These are phyloP conservation scores for Globisporangium polare DNA, from an alignment of 352 stramenopile species.

Conservation along the genomic window DNA sequence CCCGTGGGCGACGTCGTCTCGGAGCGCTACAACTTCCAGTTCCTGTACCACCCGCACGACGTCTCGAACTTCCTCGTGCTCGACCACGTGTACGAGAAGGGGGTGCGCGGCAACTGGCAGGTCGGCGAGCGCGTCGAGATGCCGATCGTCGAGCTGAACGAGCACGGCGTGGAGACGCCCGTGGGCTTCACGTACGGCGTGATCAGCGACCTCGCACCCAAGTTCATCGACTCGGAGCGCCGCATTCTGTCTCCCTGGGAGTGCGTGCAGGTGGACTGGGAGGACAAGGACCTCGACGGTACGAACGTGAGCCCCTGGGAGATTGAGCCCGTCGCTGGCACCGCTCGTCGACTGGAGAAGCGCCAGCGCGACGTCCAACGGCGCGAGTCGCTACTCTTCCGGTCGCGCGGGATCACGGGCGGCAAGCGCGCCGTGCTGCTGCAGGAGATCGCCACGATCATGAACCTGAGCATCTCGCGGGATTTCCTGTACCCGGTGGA, in stretches of 20 bases:
- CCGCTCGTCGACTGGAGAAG: conserved; percentile 37
- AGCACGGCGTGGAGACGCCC: conserved; percentile 51
- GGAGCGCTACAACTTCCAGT: conserved; percentile 54
- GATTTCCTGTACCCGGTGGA: conserved; percentile 83
- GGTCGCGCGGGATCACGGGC: conserved; percentile 44
- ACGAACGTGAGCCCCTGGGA: conserved; percentile 79
- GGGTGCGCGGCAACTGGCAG: conserved; percentile 67
- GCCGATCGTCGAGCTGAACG: conserved; percentile 63
- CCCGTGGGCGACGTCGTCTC: conserved; percentile 30
- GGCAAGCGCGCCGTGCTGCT: conserved; percentile 43
- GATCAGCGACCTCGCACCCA: conserved; percentile 41
- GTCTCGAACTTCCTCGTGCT: conserved; percentile 83
- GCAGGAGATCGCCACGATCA: conserved; percentile 56
- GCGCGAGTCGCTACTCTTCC: conserved; percentile 34
- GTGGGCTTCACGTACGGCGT: conserved; percentile 61
- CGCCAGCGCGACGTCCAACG: conserved; percentile 31
- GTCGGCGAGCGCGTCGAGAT: conserved; percentile 71
- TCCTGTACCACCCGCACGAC: conserved; percentile 75
- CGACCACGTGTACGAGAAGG: conserved; percentile 77
- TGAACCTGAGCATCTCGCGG: conserved; percentile 63
- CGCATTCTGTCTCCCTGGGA: conserved; percentile 64
- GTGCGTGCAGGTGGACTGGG: conserved; percentile 66
- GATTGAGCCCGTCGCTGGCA: conserved; percentile 43
- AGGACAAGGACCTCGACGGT: conserved; percentile 63
- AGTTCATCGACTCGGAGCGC: conserved; percentile 16